A percentile compares a stretch with the other conserved stretches of the same genome.
Conservation (phyloP, 345 rosid genomes). For the Physaria fendleri region DNA sequence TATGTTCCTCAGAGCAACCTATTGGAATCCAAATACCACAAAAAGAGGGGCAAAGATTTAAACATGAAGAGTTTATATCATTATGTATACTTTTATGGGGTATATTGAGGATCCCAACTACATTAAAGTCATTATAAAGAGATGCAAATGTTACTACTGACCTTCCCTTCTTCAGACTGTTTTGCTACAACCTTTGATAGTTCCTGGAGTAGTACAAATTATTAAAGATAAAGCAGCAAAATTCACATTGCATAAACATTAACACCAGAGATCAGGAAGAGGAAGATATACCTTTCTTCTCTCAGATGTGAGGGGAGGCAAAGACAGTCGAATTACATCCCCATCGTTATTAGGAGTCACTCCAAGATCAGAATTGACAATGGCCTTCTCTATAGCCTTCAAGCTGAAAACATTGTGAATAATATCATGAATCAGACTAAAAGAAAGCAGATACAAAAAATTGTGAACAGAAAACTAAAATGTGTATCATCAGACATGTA, state of each 20-base stretch:
- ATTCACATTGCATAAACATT: not conserved
- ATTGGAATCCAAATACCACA: constrained; percentile 11
- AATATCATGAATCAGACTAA: not conserved
- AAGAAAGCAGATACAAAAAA: not conserved
- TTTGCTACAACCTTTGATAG: constrained; percentile 81
- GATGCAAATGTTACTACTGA: no score
- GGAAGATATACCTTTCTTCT: constrained; percentile 70
- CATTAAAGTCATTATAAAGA: no score
- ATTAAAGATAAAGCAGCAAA: not conserved
- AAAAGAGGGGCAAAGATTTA: not conserved
- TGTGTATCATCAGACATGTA: constrained; percentile 2
- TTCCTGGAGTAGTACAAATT: constrained; percentile 47
- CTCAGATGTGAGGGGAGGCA: constrained; percentile 85
- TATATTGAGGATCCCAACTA: not conserved
- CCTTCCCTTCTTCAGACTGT: constrained; percentile 95
- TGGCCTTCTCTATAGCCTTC: constrained; percentile 90
- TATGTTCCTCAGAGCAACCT: constrained; percentile 92
- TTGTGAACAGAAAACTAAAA: not conserved
- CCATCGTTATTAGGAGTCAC: constrained; percentile 92
- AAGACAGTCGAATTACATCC: constrained; percentile 70
- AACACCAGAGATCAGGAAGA: not conserved
- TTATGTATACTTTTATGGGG: not conserved
- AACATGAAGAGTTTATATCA: not conserved
- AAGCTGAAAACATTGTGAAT: constrained; percentile 34
- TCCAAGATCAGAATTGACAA: constrained; percentile 78